Conservation (phyloP, 176 grass and related monocot species). For the Cenchrus americanus region DNA sequence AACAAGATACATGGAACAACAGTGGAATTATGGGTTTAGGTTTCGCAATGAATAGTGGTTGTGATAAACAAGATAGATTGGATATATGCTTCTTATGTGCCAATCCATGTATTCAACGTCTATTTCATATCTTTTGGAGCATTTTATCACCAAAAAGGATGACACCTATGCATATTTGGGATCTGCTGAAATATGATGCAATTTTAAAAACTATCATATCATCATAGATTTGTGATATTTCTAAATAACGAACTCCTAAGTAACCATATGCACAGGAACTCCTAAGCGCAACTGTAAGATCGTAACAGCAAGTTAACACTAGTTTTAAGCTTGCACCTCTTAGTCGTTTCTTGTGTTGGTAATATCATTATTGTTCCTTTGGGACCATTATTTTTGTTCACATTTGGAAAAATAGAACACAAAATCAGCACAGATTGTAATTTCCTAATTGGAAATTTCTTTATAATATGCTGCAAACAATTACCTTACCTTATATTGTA, state of each 20-base stretch:
- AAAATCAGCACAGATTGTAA: slow-evolving; percentile 13
- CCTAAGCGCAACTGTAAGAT: not conserved
- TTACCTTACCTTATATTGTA: slow-evolving; percentile 31
- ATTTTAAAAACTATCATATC: not conserved
- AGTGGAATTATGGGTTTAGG: not conserved
- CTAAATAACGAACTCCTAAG: slow-evolving; percentile 6
- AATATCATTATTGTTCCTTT: slow-evolving; percentile 29
- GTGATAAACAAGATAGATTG: not conserved
- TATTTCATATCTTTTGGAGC: not conserved
- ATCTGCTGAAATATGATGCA: not conserved
- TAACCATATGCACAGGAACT: not conserved
- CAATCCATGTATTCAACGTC: not conserved
- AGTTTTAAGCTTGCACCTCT: slow-evolving; percentile 19
- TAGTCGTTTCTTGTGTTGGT: not conserved
- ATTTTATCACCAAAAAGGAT: not conserved
- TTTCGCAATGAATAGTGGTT: not conserved
- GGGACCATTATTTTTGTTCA: slow-evolving; percentile 8
- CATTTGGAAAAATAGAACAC: slow-evolving; percentile 18
- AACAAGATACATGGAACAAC: not conserved
- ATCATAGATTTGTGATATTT: slow-evolving; percentile 24
- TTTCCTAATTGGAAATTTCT: slow-evolving; percentile 11
- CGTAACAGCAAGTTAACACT: slow-evolving; percentile 16
- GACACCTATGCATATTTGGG: slow-evolving; percentile 2
- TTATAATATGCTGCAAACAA: slow-evolving; percentile 28
- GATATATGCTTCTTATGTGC: not conserved